Evolutionary conservation across 257 asterid genomes (phyloP).

Genomic region (Solanum bukasovii): DNA sequence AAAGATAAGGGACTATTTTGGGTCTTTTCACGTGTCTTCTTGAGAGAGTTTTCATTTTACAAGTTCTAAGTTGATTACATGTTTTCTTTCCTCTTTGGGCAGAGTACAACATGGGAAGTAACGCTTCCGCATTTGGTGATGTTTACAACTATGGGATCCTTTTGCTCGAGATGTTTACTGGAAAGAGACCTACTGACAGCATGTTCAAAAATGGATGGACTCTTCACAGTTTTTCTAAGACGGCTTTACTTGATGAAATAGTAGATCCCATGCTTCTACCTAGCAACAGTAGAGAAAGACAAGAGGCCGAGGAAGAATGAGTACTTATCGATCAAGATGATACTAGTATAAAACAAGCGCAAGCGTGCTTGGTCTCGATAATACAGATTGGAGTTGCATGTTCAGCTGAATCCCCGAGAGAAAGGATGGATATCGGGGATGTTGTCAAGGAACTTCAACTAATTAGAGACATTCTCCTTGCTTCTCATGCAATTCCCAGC

Average conservation of each 20-base stretch:
- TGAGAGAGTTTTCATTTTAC: not conserved
- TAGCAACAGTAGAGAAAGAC: not conserved
- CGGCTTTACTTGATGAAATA: constrained; percentile 1
- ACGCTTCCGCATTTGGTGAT: not conserved
- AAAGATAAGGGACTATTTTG: too few species aligned
- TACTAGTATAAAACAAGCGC: not conserved
- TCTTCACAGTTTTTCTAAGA: constrained; percentile 8
- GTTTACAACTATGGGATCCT: constrained; percentile 3
- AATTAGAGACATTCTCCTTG: constrained; percentile 9
- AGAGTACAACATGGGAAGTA: constrained; percentile 3
- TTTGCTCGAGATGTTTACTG: constrained; percentile 12
- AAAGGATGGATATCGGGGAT: not conserved
- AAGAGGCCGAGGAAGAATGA: constrained; percentile 1
- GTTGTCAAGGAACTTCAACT: not conserved
- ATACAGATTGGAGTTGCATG: not conserved
- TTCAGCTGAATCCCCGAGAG: not conserved
- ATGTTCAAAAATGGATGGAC: constrained; percentile 1
- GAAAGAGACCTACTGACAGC: constrained; percentile 10
- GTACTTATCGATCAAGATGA: not conserved
- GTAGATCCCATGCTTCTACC: constrained; percentile 8
- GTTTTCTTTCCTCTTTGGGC: not conserved
- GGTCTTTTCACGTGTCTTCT: not conserved
- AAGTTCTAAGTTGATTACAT: not conserved
- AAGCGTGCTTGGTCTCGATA: not conserved
- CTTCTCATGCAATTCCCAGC: not conserved